Evolutionary conservation across 371 early-diverging fungal species (phyloP).

Genomic region (Mucor velutinosus): DNA sequence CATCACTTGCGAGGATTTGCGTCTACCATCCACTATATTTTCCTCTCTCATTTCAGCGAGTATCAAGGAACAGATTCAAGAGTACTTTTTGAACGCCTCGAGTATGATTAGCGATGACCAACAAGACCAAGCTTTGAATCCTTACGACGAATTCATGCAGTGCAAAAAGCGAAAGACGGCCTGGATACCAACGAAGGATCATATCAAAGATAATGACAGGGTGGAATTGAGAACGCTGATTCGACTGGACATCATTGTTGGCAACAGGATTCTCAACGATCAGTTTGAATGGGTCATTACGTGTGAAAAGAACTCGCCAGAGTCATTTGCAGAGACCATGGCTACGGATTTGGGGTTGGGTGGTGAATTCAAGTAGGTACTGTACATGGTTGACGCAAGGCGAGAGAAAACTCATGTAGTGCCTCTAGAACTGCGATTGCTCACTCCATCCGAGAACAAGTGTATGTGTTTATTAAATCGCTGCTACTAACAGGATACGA

Average conservation of each 20-base stretch:
- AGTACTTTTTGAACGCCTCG: constrained; percentile 57
- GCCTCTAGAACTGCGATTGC: constrained; percentile 78
- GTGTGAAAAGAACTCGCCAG: constrained; percentile 40
- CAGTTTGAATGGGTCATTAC: constrained; percentile 94
- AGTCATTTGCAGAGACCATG: constrained; percentile 26
- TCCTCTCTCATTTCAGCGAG: constrained; percentile 57
- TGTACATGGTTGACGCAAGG: neutral
- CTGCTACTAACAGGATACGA: constrained; percentile 78
- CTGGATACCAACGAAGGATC: neutral
- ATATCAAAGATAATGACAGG: constrained; percentile 18
- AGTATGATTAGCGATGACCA: constrained; percentile 24
- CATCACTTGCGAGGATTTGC: constrained; percentile 79
- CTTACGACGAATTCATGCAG: constrained; percentile 9
- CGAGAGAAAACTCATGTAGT: neutral
- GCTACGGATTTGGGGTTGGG: constrained; percentile 68
- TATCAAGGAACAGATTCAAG: constrained; percentile 78
- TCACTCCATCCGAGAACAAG: constrained; percentile 92
- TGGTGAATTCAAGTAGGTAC: constrained; percentile 77
- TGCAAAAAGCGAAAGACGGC: constrained; percentile 6
- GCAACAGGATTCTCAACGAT: constrained; percentile 72
- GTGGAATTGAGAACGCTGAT: constrained; percentile 32
- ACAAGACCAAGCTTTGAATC: neutral
- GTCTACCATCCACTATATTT: constrained; percentile 61
- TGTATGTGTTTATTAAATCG: constrained; percentile 81
- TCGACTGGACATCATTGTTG: constrained; percentile 43